phyloP scores from a whole-genome alignment of 768 basidiomycete species.

The Boletus rex-veris region DNA sequence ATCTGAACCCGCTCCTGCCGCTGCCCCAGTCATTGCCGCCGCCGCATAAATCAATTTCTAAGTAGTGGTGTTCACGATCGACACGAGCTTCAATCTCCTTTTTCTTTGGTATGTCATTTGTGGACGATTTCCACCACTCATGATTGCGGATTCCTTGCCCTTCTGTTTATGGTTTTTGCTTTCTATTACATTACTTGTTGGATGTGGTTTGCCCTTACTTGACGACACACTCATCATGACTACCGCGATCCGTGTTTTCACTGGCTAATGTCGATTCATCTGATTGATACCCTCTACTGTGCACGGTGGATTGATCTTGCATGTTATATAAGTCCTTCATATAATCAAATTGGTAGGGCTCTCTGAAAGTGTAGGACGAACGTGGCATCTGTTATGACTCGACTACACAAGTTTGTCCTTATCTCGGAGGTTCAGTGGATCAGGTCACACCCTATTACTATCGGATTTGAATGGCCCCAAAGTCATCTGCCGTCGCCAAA shows the following conservation, averaged over 20 bases:
- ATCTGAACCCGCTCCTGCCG: conserved; percentile 41
- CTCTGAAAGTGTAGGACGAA: not conserved
- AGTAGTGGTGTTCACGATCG: conserved; percentile 39
- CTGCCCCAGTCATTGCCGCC: conserved; percentile 70
- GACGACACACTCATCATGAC: conserved; percentile 60
- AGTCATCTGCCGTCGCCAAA: conserved; percentile 49
- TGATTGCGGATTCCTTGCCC: conserved; percentile 36
- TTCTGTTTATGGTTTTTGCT: conserved; percentile 32
- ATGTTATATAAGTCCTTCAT: conserved; percentile 33
- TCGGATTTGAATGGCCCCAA: conserved; percentile 56
- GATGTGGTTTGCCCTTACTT: conserved; percentile 58
- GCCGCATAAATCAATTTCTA: conserved; percentile 55
- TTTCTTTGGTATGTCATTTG: conserved; percentile 36
- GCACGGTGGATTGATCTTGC: conserved; percentile 31
- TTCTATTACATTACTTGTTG: conserved; percentile 47
- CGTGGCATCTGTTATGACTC: conserved; percentile 21
- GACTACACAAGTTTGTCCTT: not conserved
- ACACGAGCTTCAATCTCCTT: conserved; percentile 39
- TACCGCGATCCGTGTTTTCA: conserved; percentile 58
- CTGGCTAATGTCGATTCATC: conserved; percentile 68
- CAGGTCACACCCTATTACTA: not conserved
- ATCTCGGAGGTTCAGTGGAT: not conserved
- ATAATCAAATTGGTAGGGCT: conserved; percentile 28
- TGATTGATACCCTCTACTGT: conserved; percentile 49
- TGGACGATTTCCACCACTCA: conserved; percentile 34